phyloP scores from a whole-genome alignment of 371 early-diverging fungal species.

The Entomophthora muscae region DNA sequence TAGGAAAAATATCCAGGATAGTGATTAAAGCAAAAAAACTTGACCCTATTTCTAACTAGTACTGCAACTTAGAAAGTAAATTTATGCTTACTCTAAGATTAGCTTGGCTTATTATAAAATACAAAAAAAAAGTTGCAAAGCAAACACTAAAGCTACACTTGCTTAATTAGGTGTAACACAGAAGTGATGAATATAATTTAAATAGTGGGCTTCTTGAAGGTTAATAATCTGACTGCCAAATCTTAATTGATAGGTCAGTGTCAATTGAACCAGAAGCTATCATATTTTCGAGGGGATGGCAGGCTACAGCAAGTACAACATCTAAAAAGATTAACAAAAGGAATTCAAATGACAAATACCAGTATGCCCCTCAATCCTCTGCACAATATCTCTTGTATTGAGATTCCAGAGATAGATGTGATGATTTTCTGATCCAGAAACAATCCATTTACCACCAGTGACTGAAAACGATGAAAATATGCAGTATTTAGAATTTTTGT shows the following conservation, averaged over 20 bases:
- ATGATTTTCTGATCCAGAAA: slow-evolving; percentile 87
- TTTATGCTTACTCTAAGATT: too few species aligned
- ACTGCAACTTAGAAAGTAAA: too few species aligned
- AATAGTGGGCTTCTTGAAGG: too few species aligned
- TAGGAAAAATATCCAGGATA: too few species aligned
- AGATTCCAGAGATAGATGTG: slow-evolving; percentile 90
- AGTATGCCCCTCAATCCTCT: slow-evolving; percentile 76
- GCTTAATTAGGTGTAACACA: too few species aligned
- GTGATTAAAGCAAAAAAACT: too few species aligned
- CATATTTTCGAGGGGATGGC: slow-evolving; percentile 86
- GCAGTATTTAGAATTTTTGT: slow-evolving; percentile 80
- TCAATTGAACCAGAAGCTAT: slow-evolving; percentile 90
- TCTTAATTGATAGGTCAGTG: slow-evolving; percentile 72
- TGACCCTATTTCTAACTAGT: too few species aligned
- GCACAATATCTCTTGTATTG: slow-evolving; percentile 84
- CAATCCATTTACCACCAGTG: slow-evolving; percentile 90
- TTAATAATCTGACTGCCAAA: slow-evolving; percentile 35
- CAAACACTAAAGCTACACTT: too few species aligned
- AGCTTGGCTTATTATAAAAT: too few species aligned
- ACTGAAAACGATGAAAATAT: slow-evolving; percentile 82
- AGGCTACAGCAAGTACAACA: slow-evolving; percentile 79
- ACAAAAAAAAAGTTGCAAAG: too few species aligned
- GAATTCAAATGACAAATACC: slow-evolving; percentile 25
- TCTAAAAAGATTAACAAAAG: slow-evolving; percentile 32
- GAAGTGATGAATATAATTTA: too few species aligned